These are phyloP conservation scores for Davidsoniella neocaledoniae DNA, from an alignment of 2,329 filamentous ascomycete genomes.

Conservation along the genomic window DNA sequence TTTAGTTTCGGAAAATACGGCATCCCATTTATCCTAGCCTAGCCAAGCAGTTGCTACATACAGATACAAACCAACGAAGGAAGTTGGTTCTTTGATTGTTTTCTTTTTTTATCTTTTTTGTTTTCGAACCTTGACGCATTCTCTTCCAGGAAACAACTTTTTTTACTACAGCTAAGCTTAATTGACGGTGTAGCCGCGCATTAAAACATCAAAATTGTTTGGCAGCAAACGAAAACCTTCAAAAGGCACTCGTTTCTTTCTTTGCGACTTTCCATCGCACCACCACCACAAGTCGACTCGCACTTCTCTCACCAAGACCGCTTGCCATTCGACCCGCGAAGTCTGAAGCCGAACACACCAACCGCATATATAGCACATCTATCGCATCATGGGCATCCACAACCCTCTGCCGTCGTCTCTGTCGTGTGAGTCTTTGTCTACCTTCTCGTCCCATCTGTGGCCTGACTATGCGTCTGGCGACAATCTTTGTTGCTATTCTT, in stretches of 20 bases:
- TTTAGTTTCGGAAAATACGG: neutral
- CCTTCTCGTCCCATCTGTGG: neutral
- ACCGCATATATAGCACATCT: neutral
- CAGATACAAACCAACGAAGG: no score
- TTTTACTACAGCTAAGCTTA: no score
- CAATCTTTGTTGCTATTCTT: neutral
- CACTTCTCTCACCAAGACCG: no score
- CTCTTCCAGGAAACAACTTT: no score
- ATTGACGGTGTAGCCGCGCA: neutral
- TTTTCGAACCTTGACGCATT: no score
- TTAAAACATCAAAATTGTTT: neutral
- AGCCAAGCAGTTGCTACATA: no score
- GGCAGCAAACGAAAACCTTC: neutral
- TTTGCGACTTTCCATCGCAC: neutral
- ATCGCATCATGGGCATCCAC: constrained; percentile 40
- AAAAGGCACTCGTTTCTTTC: neutral
- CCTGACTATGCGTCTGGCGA: neutral
- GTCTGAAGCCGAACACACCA: no score
- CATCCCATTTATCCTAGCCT: no score
- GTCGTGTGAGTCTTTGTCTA: constrained; percentile 39
- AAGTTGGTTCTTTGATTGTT: no score
- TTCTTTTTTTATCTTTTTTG: no score
- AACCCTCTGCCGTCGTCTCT: constrained; percentile 51
- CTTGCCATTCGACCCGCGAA: no score
- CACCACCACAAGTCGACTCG: no score